phyloP scores from a whole-genome alignment of 2,329 filamentous ascomycete genomes.

The Aspergillus aculeatus region DNA sequence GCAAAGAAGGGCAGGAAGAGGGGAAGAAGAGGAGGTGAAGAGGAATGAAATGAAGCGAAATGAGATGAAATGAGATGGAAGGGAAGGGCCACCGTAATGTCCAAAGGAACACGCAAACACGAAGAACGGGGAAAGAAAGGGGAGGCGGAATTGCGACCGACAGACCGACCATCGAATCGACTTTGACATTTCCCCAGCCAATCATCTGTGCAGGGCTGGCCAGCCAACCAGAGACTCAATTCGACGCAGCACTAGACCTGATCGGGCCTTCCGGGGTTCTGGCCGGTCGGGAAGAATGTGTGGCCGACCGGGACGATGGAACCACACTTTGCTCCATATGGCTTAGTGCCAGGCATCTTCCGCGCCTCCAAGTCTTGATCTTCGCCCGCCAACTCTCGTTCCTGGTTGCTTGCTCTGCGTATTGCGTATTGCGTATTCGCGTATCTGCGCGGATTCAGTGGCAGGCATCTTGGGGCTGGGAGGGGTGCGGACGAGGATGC shows the following conservation, averaged over 20 bases:
- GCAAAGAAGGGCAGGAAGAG: conserved; percentile 6
- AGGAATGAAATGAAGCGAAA: not conserved
- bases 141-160: conserved; percentile 20
- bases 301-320: conserved; percentile 9
- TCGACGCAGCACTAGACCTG: conserved; percentile 8
- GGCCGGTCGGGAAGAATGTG: not conserved
- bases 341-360: not conserved
- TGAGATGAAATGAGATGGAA: conserved; percentile 1
- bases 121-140: conserved; percentile 18
- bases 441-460: not conserved
- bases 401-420: not conserved
- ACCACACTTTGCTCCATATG: not conserved
- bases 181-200: conserved; percentile 16
- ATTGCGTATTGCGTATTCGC: not conserved
- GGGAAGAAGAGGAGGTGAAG: conserved; percentile 8
- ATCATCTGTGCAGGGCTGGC: conserved; percentile 11
- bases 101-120: not conserved
- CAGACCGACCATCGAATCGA: not conserved
- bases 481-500: too few species aligned
- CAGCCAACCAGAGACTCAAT: conserved; percentile 6
- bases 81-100: conserved; percentile 2
- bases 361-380: not conserved
- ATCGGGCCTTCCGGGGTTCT: conserved; percentile 14
- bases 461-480: not conserved
- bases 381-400: not conserved